Conservation (phyloP, 1,139 yeast genomes). For the Nematodospora anomalae region DNA sequence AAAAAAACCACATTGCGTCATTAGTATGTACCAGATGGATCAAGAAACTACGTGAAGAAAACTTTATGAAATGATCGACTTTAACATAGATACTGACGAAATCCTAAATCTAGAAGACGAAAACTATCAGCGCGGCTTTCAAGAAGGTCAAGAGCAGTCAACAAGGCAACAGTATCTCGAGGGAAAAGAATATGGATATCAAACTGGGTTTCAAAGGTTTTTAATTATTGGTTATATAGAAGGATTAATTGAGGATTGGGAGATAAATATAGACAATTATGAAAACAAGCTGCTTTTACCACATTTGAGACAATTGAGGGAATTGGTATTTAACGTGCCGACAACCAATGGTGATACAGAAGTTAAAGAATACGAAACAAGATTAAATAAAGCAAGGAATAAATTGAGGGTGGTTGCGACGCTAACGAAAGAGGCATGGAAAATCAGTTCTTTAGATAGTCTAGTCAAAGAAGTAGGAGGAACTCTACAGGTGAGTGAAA, state of each 20-base stretch:
- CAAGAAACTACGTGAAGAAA: neutral
- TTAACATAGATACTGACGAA: conserved; percentile 40
- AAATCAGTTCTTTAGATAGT: conserved; percentile 33
- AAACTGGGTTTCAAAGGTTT: conserved; percentile 74
- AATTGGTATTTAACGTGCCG: conserved; percentile 26
- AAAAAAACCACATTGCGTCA: conserved; percentile 1
- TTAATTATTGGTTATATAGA: conserved; percentile 61
- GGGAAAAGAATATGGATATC: conserved; percentile 78
- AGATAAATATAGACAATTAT: conserved; percentile 19
- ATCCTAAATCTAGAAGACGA: conserved; percentile 54
- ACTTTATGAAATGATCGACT: conserved; percentile 3
- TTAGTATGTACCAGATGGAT: neutral
- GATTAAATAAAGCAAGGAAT: conserved; percentile 48
- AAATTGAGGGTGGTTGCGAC: conserved; percentile 50
- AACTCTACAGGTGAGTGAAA: conserved; percentile 37
- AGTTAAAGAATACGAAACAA: conserved; percentile 49
- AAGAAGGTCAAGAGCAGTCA: conserved; percentile 52
- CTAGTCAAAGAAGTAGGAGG: conserved; percentile 42
- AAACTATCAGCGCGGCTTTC: conserved; percentile 61
- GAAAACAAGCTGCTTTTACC: conserved; percentile 16
- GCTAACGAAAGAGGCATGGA: conserved; percentile 35
- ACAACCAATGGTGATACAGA: conserved; percentile 44
- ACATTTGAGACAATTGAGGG: conserved; percentile 33
- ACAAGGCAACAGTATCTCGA: conserved; percentile 50
- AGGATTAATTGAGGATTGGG: conserved; percentile 51